Percentiles rank a stretch among this genome's conserved stretches.
Evolutionary conservation across 148 eudicot species (phyloP).

Genomic region (Amaranthus cruentus): DNA sequence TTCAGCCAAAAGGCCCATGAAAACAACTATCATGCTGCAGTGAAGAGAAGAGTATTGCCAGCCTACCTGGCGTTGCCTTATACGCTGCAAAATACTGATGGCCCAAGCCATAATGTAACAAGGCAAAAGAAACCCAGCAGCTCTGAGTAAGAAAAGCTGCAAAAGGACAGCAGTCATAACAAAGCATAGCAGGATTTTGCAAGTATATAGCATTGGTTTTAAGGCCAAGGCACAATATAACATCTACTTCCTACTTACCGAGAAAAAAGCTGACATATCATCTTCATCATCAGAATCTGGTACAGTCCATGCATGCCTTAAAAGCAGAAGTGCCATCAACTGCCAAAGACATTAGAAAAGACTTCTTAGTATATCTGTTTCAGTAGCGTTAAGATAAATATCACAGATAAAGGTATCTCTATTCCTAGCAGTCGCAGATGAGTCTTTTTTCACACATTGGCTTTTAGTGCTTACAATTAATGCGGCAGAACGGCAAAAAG

Average conservation of each 20-base stretch:
- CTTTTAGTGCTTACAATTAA: constrained; percentile 54
- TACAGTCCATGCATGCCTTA: constrained; percentile 72
- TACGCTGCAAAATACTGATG: constrained; percentile 79
- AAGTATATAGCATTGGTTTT: background rate
- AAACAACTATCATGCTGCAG: background rate
- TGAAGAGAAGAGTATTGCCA: background rate
- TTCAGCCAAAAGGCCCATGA: background rate
- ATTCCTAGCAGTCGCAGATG: background rate
- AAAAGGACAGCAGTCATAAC: constrained; percentile 7
- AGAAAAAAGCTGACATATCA: constrained; percentile 70
- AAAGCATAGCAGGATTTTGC: constrained; percentile 1
- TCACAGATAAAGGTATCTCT: no score
- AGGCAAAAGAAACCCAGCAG: constrained; percentile 92
- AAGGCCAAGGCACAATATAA: background rate
- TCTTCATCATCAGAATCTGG: constrained; percentile 71
- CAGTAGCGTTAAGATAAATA: no score
- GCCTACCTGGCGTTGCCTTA: constrained; percentile 88
- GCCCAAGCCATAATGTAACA: constrained; percentile 98
- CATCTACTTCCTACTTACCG: constrained; percentile 45
- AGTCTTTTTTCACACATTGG: background rate
- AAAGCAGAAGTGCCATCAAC: constrained; percentile 85
- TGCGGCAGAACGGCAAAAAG: constrained; percentile 84
- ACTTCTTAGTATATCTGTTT: no score
- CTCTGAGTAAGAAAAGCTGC: constrained; percentile 87
- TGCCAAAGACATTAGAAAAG: constrained; percentile 28